These are phyloP conservation scores for Psophocarpus tetragonolobus DNA, from an alignment of 306 rosid species.

Conservation along the genomic window DNA sequence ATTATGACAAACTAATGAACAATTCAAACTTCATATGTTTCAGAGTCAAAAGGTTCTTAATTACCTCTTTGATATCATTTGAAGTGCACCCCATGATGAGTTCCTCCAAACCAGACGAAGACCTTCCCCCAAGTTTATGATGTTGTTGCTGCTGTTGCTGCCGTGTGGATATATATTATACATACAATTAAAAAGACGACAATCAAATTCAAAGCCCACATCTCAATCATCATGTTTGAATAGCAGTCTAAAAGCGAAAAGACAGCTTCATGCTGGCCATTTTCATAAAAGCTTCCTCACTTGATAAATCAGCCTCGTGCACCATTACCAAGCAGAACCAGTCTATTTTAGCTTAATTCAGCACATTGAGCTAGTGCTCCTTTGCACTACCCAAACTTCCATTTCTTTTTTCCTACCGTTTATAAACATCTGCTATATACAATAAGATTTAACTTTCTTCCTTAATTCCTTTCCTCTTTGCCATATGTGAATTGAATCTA, in stretches of 20 bases:
- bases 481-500: background rate
- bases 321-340: conserved; percentile 30
- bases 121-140: conserved; percentile 80
- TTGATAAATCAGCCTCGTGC: conserved; percentile 21
- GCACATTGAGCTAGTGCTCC: background rate
- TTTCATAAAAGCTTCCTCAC: conserved; percentile 19
- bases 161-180: conserved; percentile 36
- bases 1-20: conserved; percentile 45
- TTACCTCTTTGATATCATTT: conserved; percentile 69
- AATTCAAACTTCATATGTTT: conserved; percentile 46
- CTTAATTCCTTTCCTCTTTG: conserved; percentile 10
- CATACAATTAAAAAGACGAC: conserved; percentile 24
- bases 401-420: background rate
- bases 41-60: conserved; percentile 56
- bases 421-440: background rate
- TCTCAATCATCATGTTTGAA: conserved; percentile 50
- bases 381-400: conserved; percentile 6
- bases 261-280: conserved; percentile 42
- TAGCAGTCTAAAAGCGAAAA: conserved; percentile 41
- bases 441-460: background rate
- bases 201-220: conserved; percentile 21
- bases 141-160: conserved; percentile 75
- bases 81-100: conserved; percentile 99
- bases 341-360: background rate
- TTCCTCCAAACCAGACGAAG: conserved; percentile 96